Evolutionary conservation across 169 alveolate genomes (phyloP), one percentile per base, ranked within the genome.

Genomic region (Eimeria praecox): DNA sequence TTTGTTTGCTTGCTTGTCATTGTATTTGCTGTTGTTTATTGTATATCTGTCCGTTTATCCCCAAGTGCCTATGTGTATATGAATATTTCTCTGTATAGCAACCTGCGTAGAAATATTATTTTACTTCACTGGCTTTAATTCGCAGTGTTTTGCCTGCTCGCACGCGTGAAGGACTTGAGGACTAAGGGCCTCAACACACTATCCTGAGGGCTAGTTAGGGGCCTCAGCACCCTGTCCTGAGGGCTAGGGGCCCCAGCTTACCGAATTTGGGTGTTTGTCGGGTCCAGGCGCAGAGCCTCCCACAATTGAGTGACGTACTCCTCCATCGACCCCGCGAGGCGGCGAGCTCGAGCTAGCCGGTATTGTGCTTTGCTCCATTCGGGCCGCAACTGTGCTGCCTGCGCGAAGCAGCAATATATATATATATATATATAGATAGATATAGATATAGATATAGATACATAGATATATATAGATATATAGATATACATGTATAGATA

Each of bases 301-400:
- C 92, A 85, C 42, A 85, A 42, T 35, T 85, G 54, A 44, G 92
- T 27, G 24, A 85, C 66, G 92, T 85, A 85, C 42, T 85, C 92
- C 66, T 85, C 92, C 42, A 78, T 56, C 46, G 52, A 49, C 22
- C 92, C 92, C 38, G 40, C 27, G 20, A 85, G 92, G 56, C 92
- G 92, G 54, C 66, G 92, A 9, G 92, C 92, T 18, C 92, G 77
- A 33, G 92, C 92, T 40, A 85, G 75, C 18, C 92, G 92, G 30
- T 85, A 85, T 22, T 85, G 92, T 9, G 92, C 92, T 56, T 85
- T 85, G 92, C 92, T 85, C 92, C 92, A 85, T 52, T 85, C 92
- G 73, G 92, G 92, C 33, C 92, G 92, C 78, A 85, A 54, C 92
- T 85, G 92, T 35, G 56, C 66, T 18, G 92, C 92, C 92, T 85